Evolutionary conservation across 306 rosid species (phyloP).

Genomic region (Malus sieversii): DNA sequence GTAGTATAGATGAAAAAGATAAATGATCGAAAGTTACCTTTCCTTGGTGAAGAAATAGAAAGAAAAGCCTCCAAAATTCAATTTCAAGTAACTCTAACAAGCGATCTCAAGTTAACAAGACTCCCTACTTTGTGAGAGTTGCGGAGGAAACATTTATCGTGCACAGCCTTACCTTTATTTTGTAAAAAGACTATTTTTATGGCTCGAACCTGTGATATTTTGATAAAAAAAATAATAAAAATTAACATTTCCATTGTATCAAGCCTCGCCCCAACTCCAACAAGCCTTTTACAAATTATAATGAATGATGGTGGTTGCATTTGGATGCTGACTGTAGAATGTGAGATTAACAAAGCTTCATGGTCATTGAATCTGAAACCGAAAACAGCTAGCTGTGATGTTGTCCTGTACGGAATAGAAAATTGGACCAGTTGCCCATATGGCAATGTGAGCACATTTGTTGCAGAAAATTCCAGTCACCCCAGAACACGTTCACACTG

Average conservation of each 20-base stretch:
- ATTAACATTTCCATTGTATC: no score
- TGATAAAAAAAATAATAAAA: no score
- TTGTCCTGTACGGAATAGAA: neutral
- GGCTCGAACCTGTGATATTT: no score
- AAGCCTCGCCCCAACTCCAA: neutral
- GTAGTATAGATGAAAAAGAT: neutral
- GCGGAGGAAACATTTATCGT: no score
- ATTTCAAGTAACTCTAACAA: neutral
- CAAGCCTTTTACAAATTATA: neutral
- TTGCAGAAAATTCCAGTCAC: neutral
- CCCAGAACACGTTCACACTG: neutral
- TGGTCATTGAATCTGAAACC: neutral
- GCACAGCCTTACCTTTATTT: no score
- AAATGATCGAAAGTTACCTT: neutral
- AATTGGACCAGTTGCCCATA: neutral
- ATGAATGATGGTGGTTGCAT: no score
- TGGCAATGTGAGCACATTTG: neutral
- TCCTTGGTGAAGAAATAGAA: neutral
- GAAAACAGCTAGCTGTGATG: neutral
- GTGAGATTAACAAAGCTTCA: neutral
- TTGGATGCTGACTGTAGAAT: neutral
- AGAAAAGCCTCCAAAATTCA: neutral
- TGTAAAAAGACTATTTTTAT: no score
- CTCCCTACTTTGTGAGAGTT: no score
- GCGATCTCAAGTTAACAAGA: no score